Evolutionary conservation across 75 land plant species (phyloP).

Genomic region (Selaginella moellendorffii): DNA sequence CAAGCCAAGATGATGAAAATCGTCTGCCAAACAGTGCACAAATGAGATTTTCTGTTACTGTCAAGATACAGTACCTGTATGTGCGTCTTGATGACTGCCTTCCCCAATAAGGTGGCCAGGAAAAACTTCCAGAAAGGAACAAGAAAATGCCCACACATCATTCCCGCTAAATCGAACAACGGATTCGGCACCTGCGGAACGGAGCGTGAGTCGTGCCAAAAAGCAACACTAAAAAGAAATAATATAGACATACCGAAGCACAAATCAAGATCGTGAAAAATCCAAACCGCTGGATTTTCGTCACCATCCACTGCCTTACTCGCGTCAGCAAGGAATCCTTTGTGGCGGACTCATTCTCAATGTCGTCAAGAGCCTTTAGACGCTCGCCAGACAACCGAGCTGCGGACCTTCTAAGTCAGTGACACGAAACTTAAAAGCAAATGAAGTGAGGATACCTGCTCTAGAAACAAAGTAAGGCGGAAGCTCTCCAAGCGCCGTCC

Average conservation of each 20-base stretch:
- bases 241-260: slow-evolving; percentile 51
- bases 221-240: background rate
- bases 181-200: slow-evolving; percentile 80
- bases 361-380: slow-evolving; percentile 44
- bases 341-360: background rate
- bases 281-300: slow-evolving; percentile 54
- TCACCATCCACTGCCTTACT: slow-evolving; percentile 46
- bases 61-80: no score
- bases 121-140: slow-evolving; percentile 92
- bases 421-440: background rate
- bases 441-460: slow-evolving; percentile 40
- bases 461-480: slow-evolving; percentile 95
- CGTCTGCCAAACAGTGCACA: no score
- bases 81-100: slow-evolving; percentile 85
- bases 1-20: slow-evolving; percentile 53
- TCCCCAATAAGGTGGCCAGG: slow-evolving; percentile 71
- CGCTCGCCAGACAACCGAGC: slow-evolving; percentile 59
- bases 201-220: background rate
- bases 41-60: no score
- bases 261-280: slow-evolving; percentile 69
- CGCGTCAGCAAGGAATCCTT: slow-evolving; percentile 11
- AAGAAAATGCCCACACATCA: slow-evolving; percentile 90
- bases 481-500: slow-evolving; percentile 96
- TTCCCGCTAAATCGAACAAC: slow-evolving; percentile 91
- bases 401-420: slow-evolving; percentile 14